Evolutionary conservation across 2,329 filamentous ascomycete species (phyloP), one percentile per base, ranked within the genome.

Genomic region (Fusarium pininemorale): DNA sequence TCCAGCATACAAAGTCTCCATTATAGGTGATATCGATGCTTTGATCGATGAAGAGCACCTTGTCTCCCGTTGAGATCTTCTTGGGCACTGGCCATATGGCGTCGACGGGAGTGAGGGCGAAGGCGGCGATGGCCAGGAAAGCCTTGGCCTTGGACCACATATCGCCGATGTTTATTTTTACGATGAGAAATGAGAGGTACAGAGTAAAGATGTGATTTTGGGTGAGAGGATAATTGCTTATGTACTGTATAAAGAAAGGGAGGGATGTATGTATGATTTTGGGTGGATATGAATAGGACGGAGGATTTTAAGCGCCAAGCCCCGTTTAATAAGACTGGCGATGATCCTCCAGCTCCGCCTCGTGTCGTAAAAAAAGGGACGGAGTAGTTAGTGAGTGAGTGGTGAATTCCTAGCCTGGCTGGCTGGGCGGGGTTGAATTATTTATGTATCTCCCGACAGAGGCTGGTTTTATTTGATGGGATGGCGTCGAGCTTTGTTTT

Each of bases 21-120:
- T 91, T 91, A 79, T 91, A 91, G 44, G 87, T 89, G 66, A 91
- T 83, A 20, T 83, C 77, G 66, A 91, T 79, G 72, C 83, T 82
- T 69, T 86, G 81, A 69, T 85, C 83, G 76, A 91, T 87, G 81
- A 87, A 89, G 70, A 91, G 81, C 38, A 85, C 83, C 15, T 83
- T 83, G 73, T 85, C 85, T 65, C 90, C 90, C 22, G 85, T 88
- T 50, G 83, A 85, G 61, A 87, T 83, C 44, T 83, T 84, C 61
- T 83, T 82, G 6, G 90, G 90, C 28, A 85, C 83, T 18, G 90
- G 90, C 90, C 90, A 91, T 68, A 91, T 79, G 20, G 89, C 89
- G n/a, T 83, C 74, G 63, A 81, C 86, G 16, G 84, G 84, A 18
- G 81, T 76, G 64, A 84, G 78, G 56, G 82, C 82, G 70, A 85